Conservation (phyloP, 2,329 filamentous ascomycete species). For the Ceratocystis lukuohia region DNA sequence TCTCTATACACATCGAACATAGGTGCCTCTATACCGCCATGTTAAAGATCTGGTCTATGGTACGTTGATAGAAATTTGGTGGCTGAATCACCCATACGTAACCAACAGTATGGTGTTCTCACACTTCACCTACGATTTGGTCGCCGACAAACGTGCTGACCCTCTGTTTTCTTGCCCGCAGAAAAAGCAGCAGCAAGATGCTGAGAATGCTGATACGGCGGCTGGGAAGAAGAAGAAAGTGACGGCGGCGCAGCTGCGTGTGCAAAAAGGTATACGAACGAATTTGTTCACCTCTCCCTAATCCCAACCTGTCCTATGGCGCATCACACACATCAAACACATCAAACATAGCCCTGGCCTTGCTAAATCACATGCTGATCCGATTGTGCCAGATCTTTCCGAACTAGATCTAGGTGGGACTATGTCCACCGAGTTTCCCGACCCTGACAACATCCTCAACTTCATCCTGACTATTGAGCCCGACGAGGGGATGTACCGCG, state of each 20-base stretch:
- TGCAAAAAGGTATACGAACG: constrained; percentile 67
- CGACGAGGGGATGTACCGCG: constrained; percentile 80
- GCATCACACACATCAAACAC: too few species aligned
- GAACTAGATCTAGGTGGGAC: constrained; percentile 66
- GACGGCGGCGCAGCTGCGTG: constrained; percentile 83
- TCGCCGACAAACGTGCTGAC: background rate
- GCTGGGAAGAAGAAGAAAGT: constrained; percentile 95
- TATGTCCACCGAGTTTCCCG: constrained; percentile 69
- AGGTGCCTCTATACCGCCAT: constrained; percentile 34
- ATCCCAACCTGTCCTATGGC: background rate
- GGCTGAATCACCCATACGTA: too few species aligned
- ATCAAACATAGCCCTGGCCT: background rate
- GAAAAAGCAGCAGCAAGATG: constrained; percentile 95
- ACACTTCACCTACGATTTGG: constrained; percentile 17
- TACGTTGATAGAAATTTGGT: constrained; percentile 30
- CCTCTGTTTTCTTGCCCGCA: constrained; percentile 27
- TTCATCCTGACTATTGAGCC: constrained; percentile 71
- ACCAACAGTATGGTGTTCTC: constrained; percentile 4
- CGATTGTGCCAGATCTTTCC: constrained; percentile 49
- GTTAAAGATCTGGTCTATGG: constrained; percentile 99
- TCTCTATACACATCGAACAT: background rate
- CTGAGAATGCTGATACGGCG: constrained; percentile 63
- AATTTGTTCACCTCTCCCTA: background rate
- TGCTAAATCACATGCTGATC: constrained; percentile 8
- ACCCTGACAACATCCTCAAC: constrained; percentile 75